Conservation (phyloP, 345 rosid genomes). For the Gossypium raimondii region DNA sequence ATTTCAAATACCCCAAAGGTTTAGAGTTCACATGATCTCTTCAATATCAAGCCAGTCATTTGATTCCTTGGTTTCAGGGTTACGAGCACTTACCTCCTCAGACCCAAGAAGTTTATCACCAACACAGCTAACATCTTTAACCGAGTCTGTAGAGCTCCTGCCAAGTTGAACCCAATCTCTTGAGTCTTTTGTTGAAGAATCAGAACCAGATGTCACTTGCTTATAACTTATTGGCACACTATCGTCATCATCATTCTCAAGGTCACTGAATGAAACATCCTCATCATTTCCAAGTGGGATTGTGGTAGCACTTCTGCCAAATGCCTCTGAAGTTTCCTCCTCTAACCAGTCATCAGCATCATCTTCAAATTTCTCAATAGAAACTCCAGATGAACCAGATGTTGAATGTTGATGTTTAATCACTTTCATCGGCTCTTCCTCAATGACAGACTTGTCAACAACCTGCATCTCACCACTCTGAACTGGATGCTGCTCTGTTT, state of each 20-base stretch:
- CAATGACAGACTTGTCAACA: conserved; percentile 66
- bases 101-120: conserved; percentile 27
- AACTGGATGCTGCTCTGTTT: conserved; percentile 44
- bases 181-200: conserved; percentile 53
- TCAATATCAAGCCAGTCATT: conserved; percentile 68
- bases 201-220: conserved; percentile 45
- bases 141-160: conserved; percentile 42
- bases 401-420: conserved; percentile 26
- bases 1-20: conserved; percentile 16
- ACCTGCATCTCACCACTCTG: conserved; percentile 47
- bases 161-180: conserved; percentile 59
- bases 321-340: conserved; percentile 55
- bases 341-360: conserved; percentile 89
- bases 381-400: conserved; percentile 32
- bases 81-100: conserved; percentile 39
- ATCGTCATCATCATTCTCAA: conserved; percentile 77
- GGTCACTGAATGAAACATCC: conserved; percentile 97
- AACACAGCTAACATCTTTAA: conserved; percentile 38
- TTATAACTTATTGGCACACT: conserved; percentile 37
- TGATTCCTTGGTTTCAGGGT: conserved; percentile 49
- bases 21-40: conserved; percentile 40
- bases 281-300: conserved; percentile 63
- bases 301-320: conserved; percentile 37
- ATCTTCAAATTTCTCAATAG: conserved; percentile 56
- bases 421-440: conserved; percentile 44